Conservation (phyloP, 1,284 basidiomycete species). For the Schizophyllum commune region DNA sequence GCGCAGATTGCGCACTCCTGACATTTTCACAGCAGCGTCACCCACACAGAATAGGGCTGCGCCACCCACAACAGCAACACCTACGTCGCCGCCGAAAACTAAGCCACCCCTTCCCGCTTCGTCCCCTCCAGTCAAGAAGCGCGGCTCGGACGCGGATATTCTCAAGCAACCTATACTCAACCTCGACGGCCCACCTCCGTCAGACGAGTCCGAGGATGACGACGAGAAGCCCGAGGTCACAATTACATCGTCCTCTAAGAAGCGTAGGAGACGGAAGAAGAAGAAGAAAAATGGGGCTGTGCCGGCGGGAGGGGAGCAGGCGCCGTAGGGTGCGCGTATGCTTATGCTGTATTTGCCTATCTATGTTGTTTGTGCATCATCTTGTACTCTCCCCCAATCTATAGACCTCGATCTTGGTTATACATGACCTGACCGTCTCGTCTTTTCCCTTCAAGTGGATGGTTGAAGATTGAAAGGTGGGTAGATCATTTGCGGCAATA, state of each 20-base stretch:
- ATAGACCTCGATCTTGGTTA: too few relatives aligned
- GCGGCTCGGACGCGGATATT: slow-evolving; percentile 9
- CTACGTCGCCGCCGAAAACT: too few relatives aligned
- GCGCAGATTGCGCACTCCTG: too few relatives aligned
- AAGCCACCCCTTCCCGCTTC: neutral
- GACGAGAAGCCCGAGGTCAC: slow-evolving; percentile 7
- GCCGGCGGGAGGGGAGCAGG: neutral
- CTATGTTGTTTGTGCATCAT: too few relatives aligned
- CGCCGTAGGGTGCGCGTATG: neutral
- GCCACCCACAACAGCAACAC: too few relatives aligned
- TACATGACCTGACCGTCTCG: too few relatives aligned
- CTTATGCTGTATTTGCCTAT: neutral
- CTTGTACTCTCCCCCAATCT: too few relatives aligned
- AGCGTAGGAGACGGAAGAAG: slow-evolving; percentile 50
- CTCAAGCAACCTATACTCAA: slow-evolving; percentile 44
- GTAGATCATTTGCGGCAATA: too few relatives aligned
- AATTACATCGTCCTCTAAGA: slow-evolving; percentile 24
- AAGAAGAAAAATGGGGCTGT: slow-evolving; percentile 18
- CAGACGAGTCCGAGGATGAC: slow-evolving; percentile 25
- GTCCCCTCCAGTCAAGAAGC: neutral
- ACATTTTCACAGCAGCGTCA: too few relatives aligned
- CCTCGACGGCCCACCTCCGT: slow-evolving; percentile 40
- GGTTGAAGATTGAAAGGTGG: too few relatives aligned
- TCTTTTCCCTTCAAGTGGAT: too few relatives aligned
- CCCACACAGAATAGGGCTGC: too few relatives aligned